Evolutionary conservation across 2,329 filamentous ascomycete species (phyloP).

Genomic region (Beauveria sp.): DNA sequence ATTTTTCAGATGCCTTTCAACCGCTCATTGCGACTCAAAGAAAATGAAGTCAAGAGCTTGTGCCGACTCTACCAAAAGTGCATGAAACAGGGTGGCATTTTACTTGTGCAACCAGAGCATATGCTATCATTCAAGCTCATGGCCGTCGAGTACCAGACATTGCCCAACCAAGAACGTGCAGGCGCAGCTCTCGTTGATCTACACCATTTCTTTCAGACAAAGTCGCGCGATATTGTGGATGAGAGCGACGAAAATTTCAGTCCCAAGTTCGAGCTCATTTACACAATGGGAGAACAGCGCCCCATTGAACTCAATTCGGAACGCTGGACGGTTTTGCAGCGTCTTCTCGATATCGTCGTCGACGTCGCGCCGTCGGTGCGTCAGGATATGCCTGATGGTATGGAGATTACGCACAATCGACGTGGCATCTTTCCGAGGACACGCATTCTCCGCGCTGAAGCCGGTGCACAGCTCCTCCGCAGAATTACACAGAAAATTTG

Average conservation of each 20-base stretch:
- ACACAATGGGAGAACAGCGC: constrained; percentile 49
- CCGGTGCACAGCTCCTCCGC: not conserved
- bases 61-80: constrained; percentile 36
- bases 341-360: not conserved
- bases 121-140: constrained; percentile 57
- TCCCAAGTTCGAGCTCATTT: constrained; percentile 54
- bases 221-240: constrained; percentile 51
- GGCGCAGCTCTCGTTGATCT: constrained; percentile 31
- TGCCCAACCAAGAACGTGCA: constrained; percentile 1
- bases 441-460: constrained; percentile 1
- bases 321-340: constrained; percentile 50
- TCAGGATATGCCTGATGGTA: not conserved
- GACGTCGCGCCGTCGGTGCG: not conserved
- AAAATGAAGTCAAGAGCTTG: constrained; percentile 28
- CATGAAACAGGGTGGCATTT: constrained; percentile 40
- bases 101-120: constrained; percentile 58
- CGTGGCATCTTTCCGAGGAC: not conserved
- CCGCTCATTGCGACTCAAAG: constrained; percentile 32
- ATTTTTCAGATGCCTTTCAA: constrained; percentile 55
- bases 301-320: constrained; percentile 44
- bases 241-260: constrained; percentile 60
- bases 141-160: constrained; percentile 29
- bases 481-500: not conserved
- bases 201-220: constrained; percentile 35
- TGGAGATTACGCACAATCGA: not conserved